A percentile compares a stretch with the other conserved stretches of the same genome.
phyloP scores from a whole-genome alignment of 2,329 filamentous ascomycete genomes.

The Beauveria medogensis region DNA sequence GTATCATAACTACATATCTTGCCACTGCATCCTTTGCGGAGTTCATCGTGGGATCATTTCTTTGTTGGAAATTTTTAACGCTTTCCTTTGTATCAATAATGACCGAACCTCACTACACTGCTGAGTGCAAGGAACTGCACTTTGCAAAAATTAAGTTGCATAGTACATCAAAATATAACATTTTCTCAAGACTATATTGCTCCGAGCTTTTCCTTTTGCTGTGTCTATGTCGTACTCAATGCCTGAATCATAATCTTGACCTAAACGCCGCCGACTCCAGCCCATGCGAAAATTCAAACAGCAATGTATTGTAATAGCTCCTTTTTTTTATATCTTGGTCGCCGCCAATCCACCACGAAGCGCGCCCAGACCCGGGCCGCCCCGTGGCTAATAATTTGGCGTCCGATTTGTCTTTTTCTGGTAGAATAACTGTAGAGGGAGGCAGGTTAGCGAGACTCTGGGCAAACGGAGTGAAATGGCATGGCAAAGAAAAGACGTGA shows the following conservation, averaged over 20 bases:
- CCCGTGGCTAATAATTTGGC: constrained; percentile 42
- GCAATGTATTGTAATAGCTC: neutral
- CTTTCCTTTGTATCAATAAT: constrained; percentile 12
- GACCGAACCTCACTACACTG: constrained; percentile 6
- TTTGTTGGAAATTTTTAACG: constrained; percentile 3
- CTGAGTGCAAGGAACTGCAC: neutral
- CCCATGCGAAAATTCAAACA: neutral
- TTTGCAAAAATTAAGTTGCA: constrained; percentile 2
- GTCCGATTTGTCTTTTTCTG: constrained; percentile 60
- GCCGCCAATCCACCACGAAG: neutral
- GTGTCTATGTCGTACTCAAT: neutral
- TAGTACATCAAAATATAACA: constrained; percentile 1
- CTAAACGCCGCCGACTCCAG: constrained; percentile 11
- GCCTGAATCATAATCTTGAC: neutral
- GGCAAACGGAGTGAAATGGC: neutral
- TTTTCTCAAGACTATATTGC: neutral
- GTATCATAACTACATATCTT: constrained; percentile 15
- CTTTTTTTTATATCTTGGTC: constrained; percentile 8
- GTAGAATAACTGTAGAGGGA: constrained; percentile 45
- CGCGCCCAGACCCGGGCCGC: constrained; percentile 41
- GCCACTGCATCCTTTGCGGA: constrained; percentile 12
- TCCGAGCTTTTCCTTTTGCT: neutral
- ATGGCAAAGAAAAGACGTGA: constrained; percentile 13
- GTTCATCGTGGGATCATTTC: constrained; percentile 2
- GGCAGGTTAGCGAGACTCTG: constrained; percentile 2